Base-by-base conservation (phyloP, 129 eudicot species). In the Pulicaria dysenterica region DNA sequence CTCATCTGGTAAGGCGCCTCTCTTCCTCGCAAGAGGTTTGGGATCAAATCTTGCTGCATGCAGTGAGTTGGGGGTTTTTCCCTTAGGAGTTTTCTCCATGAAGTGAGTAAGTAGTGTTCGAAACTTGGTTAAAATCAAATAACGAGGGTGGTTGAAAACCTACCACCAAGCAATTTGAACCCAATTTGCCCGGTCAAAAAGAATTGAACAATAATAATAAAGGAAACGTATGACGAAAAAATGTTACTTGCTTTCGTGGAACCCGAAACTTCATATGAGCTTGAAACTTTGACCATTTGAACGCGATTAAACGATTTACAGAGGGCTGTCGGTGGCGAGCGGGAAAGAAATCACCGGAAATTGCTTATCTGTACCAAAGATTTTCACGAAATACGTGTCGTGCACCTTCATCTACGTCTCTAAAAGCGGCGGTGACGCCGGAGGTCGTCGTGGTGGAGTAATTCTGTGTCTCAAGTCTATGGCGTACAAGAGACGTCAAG, bases 401-500 rank as follows among this genome's bases (percentile, higher is more conserved):
- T 50, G 7, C 49, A 57, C 14, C 80, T 24, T 42, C 74, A 40
- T 49, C 49, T n/a, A 46, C 55, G 54, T 17, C 70, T 11, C 42
- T 40, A 7, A 40, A 41, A 42, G 41, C 60, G 46, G 8, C 31
- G 65, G 42, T 48, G 62, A 34, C 34, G 48, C 60, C 17, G 51
- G 39, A 10, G 16, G 34, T 24, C 31, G 31, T 24, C 31, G 31
- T 13, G 58, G 53, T 10, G 11, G 46, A 37, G 6, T 17, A 17
- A 19, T 49, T 49, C 58, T 13, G 10, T 24, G 17, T 53, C 41
- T 55, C 49, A 48, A 66, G 34, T 60, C 58, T 4, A 86, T 88
- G 95, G 91, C 91, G 56, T 85, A 85, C 56, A 76, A 82, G 66
- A 88, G 95, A 79, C 73, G 83, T 73, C 95, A 78, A 82, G 85